Conservation (phyloP, 257 asterid species). For the Lithospermum erythrorhizon region DNA sequence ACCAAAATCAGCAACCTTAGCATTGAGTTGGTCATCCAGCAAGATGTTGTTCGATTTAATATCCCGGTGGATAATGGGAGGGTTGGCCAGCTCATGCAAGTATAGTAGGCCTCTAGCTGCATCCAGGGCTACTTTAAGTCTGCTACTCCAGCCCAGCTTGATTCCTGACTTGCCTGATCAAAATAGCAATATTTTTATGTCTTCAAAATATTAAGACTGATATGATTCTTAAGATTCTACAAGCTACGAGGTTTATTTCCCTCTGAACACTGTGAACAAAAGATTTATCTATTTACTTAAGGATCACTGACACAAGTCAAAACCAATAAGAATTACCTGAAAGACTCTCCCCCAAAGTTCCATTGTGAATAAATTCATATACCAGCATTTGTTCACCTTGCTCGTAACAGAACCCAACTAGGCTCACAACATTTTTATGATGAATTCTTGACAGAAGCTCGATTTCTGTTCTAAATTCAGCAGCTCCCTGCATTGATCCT, state of each 20-base stretch:
- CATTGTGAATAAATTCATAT: conserved; percentile 72
- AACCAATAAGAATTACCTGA: conserved; percentile 34
- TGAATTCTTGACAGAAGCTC: conserved; percentile 88
- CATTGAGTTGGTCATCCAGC: conserved; percentile 46
- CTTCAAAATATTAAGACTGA: neutral
- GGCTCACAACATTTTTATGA: conserved; percentile 79
- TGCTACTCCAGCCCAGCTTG: conserved; percentile 51
- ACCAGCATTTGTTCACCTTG: conserved; percentile 91
- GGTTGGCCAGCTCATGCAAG: conserved; percentile 77
- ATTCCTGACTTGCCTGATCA: conserved; percentile 42
- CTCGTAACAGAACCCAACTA: conserved; percentile 89
- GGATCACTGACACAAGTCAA: neutral
- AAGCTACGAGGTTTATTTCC: neutral
- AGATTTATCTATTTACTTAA: too few relatives aligned
- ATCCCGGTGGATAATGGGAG: conserved; percentile 91
- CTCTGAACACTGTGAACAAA: too few relatives aligned
- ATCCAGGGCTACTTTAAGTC: conserved; percentile 62
- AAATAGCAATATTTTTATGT: neutral
- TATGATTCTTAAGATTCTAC: neutral
- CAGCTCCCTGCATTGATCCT: conserved; percentile 87
- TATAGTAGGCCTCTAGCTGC: conserved; percentile 79
- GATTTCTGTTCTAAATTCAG: conserved; percentile 80
- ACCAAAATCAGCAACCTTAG: conserved; percentile 93
- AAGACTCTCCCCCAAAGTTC: conserved; percentile 64
- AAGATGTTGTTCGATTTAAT: conserved; percentile 75